Percentiles rank a stretch among this genome's conserved stretches.
Conservation (phyloP, 2,329 filamentous ascomycete genomes). For the Cephalotrichum gorgonifer region DNA sequence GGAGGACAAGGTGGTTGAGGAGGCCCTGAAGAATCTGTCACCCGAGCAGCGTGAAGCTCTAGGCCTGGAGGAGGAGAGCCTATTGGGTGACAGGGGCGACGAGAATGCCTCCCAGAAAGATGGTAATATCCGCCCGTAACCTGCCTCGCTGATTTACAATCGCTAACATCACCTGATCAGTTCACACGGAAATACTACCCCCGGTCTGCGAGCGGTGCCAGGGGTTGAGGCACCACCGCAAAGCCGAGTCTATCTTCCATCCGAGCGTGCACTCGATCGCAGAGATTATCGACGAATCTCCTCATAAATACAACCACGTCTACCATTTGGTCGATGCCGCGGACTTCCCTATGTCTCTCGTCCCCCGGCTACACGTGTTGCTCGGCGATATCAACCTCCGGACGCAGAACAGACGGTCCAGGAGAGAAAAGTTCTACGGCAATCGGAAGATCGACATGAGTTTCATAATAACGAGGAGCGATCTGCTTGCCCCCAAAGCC, state of each 20-base stretch:
- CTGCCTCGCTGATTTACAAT: neutral
- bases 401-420: conserved; percentile 69
- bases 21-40: conserved; percentile 32
- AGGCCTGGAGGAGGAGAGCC: conserved; percentile 26
- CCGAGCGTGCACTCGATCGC: conserved; percentile 73
- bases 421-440: conserved; percentile 51
- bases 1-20: conserved; percentile 37
- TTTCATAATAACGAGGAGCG: conserved; percentile 83
- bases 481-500: conserved; percentile 76
- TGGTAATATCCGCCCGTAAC: neutral
- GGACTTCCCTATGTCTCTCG: conserved; percentile 89
- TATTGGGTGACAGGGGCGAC: conserved; percentile 14
- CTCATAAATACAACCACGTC: conserved; percentile 83
- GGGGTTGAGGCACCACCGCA: conserved; percentile 64
- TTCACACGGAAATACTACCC: conserved; percentile 17
- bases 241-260: conserved; percentile 61
- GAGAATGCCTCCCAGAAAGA: conserved; percentile 5
- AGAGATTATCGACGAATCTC: conserved; percentile 79
- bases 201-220: conserved; percentile 86
- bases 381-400: conserved; percentile 65
- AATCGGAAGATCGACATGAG: conserved; percentile 68
- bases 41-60: conserved; percentile 29
- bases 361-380: conserved; percentile 63
- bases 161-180: neutral
- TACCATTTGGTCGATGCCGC: conserved; percentile 94